Evolutionary conservation across 2,329 filamentous ascomycete genomes (phyloP), one percentile per base, ranked within the genome.

Genomic region (Fusarium albosuccineum): DNA sequence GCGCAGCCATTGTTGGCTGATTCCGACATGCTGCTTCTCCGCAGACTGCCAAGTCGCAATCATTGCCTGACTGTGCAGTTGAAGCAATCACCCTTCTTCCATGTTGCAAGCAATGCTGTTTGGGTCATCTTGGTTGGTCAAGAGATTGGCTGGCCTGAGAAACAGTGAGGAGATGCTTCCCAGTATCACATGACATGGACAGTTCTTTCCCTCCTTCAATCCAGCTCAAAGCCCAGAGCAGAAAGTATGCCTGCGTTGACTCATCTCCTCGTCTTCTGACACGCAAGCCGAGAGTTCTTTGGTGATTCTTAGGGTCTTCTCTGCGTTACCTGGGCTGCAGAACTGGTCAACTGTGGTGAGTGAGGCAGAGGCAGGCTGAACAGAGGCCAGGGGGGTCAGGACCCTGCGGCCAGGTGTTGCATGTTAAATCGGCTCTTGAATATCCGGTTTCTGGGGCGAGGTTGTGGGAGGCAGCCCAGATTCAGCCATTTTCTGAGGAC

Each of bases 361-460:
- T 53, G n/a, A 27, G 36, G 40, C 34, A 10, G 22, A 22, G 22
- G 22, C 22, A 49, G 52, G 41, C 34, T 50, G 37, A 33, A 30
- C n/a, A 42, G 37, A 53, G 52, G 33, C 44, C 49, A 33, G 54
- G 7, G 39, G 44, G 45, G 41, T 22, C 49, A 22, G 46, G 33
- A 36, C 42, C 41, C 22, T 27, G 17, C 17, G 27, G 26, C 34
- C 29, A 53, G 41, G 22, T 51, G 50, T 45, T 65, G 27, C 49
- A 45, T 29, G 17, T 62, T 22, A 52, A 58, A 36, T 22, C 61
- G 49, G 61, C 50, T 34, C 22, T 9, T 59, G 17, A 11, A 5
- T 13, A 48, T 68, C 57, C 65, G 53, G 66, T 59, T 62, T 57
- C 52, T 48, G 36, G 41, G 22, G 34, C 9, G 34, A 14, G 17